Evolutionary conservation across 768 basidiomycete species (phyloP), one percentile per base, ranked within the genome.

Genomic region (Scleroderma citrinum): DNA sequence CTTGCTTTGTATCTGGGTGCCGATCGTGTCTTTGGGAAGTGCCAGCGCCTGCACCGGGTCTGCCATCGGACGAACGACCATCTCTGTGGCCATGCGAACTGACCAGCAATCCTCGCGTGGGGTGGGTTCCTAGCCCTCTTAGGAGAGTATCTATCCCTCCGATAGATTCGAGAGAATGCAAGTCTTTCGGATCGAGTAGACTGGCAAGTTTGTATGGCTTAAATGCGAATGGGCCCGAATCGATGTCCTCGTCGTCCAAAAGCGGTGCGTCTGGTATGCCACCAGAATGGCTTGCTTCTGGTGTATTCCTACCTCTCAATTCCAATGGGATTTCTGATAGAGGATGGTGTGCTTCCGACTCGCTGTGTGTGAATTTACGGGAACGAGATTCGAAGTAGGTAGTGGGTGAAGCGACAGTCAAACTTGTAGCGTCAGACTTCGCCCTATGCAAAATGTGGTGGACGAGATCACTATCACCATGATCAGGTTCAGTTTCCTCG

Each of bases 121-220:
- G 57, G 53, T 87, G 68, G 0, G 89, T 85, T 12, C 90, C 90
- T 7, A 98, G 77, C 5, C 90, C 86, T 2, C 70, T 67, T 12
- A 95, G 67, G 12, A 98, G 61, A 7, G 76, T 80, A 0, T 72
- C 56, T 7, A 76, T 70, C 36, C 96, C 96, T 17, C 92, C 93
- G 31, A 95, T 73, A 11, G 65, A 66, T 16, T 71, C 71, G 29
- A 99, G 76, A 13, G 74, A 63, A 2, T 83, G 76, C 11, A 93
- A 54, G 53, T 73, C 84, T 69, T 96, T 97, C 8, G 93, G 92
- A 62, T 98, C 94, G 32, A 98, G 81, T 46, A 96, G 77, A 51
- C 81, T 79, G 1, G 94, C 94, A 14, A 97, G 82, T 44, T 76
- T 71, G 52, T 75, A 78, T 0, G 94, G 90, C 48, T 81, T 82